Evolutionary conservation across 2,329 filamentous ascomycete species (phyloP), one percentile per base, ranked within the genome.

Genomic region (Clarireedia homoeocarpa): DNA sequence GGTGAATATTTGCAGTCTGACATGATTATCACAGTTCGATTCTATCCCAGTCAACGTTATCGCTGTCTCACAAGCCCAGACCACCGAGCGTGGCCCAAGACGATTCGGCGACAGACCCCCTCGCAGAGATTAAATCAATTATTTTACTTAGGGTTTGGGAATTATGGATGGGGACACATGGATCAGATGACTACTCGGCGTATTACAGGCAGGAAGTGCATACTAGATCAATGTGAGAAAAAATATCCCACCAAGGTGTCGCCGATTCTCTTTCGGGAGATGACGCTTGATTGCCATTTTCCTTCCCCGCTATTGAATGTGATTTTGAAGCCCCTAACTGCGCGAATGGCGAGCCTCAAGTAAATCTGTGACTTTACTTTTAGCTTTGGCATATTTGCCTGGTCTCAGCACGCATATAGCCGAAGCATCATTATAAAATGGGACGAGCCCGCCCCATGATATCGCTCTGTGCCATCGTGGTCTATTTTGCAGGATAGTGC

Each of bases 31-130:
- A 61, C 70, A 96, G 91, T 99, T 99, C 82, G 94, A 99, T 78
- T 84, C 85, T 68, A 91, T 99, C 77, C 88, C 92, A 75, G 90
- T 96, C 86, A 96, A 95, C 79, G 90, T 97, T 71, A 85, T 95
- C 69, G 78, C 86, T 67, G 91, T 99, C 67, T 81, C 86, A 68
- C 91, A 97, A 81, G 84, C 89, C 75, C 91, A 96, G 81, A 77
- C 82, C 64, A 76, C 82, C 71, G 91, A 96, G 80, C 88, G 91
- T 49, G 55, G 55, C 67, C 83, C 82, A 68, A 86, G 88, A 72
- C 83, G 89, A 73, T 91, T 88, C 78, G 81, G 79, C 71, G 84
- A 87, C 78, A 83, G 84, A 66, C 73, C 72, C 63, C 69, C 72
- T 62, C 70, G 72, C 65, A 73, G 72, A 58, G 56, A 59, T 66